Percentiles rank a stretch among this genome's conserved stretches.
These are phyloP conservation scores for Pestalotiopsis sp. DNA, from an alignment of 2,329 filamentous ascomycete species.

Conservation along the genomic window DNA sequence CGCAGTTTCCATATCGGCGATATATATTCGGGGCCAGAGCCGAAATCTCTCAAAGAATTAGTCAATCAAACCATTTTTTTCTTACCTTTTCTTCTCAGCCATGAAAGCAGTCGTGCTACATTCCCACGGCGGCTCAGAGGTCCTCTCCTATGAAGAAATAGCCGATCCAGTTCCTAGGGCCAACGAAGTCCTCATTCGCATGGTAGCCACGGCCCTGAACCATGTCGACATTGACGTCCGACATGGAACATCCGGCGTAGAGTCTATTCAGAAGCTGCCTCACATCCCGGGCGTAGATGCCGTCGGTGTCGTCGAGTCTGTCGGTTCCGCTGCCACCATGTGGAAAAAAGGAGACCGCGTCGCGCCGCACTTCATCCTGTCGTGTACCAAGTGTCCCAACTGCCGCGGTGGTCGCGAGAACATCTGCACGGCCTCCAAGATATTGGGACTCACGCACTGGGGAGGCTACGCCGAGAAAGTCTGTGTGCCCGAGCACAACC, in stretches of 20 bases:
- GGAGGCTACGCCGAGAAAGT: conserved; percentile 3
- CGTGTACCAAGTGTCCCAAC: not conserved
- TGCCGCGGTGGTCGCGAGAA: conserved; percentile 8
- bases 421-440: not conserved
- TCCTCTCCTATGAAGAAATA: conserved; percentile 1
- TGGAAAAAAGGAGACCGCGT: conserved; percentile 8
- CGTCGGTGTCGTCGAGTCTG: not conserved
- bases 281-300: conserved; percentile 9
- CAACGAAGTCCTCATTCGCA: conserved; percentile 1
- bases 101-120: conserved; percentile 9
- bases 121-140: not conserved
- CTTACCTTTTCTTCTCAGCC: too few species aligned
- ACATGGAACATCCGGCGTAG: conserved; percentile 4
- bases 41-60: too few species aligned
- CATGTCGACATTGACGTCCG: conserved; percentile 11
- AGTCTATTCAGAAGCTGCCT: not conserved
- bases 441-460: conserved; percentile 7
- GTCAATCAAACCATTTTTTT: too few species aligned
- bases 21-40: too few species aligned
- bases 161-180: not conserved
- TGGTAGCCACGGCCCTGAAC: conserved; percentile 6
- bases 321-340: not conserved
- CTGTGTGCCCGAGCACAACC: not conserved
- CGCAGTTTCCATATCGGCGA: not conserved
- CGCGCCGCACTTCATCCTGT: conserved; percentile 5